phyloP scores from a whole-genome alignment of 495 filamentous ascomycete genomes.

The Staphylotrichum tortipilum region DNA sequence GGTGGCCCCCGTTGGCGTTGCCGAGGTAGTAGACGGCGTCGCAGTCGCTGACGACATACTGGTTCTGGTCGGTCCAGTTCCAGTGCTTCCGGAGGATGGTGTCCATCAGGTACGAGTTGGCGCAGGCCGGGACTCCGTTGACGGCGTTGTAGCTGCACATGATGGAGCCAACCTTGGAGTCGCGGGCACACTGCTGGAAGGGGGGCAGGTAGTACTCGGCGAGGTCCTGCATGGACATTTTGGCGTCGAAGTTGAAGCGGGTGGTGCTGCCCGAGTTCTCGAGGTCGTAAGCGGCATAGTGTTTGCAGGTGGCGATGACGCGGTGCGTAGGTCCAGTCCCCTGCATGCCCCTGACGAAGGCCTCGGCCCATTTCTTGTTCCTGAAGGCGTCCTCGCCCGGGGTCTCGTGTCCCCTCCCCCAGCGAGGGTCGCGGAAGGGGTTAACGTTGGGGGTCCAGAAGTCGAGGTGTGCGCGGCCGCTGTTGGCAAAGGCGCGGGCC shows the following conservation, averaged over 20 bases:
- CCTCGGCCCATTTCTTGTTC: conserved; percentile 30
- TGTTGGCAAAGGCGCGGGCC: conserved; percentile 60
- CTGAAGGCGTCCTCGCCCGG: conserved; percentile 34
- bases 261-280: conserved; percentile 37
- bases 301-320: conserved; percentile 31
- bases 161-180: conserved; percentile 36
- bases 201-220: conserved; percentile 41
- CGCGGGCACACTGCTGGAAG: conserved; percentile 37
- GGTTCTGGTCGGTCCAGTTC: conserved; percentile 33
- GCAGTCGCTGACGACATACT: conserved; percentile 39
- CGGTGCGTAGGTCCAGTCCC: conserved; percentile 6
- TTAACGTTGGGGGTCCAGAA: conserved; percentile 66
- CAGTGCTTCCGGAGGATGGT: conserved; percentile 39
- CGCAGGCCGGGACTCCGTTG: conserved; percentile 39
- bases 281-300: conserved; percentile 46
- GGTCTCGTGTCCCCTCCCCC: conserved; percentile 30
- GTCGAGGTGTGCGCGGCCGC: conserved; percentile 47
- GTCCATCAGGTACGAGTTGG: conserved; percentile 32
- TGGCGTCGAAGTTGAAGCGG: conserved; percentile 31
- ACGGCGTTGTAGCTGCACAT: conserved; percentile 44
- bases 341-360: conserved; percentile 24
- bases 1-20: conserved; percentile 16
- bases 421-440: conserved; percentile 46
- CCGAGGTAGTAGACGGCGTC: conserved; percentile 26
- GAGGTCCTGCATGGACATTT: conserved; percentile 34